phyloP scores from a whole-genome alignment of 1,284 basidiomycete genomes.

The Coniferiporia sulphurascens region DNA sequence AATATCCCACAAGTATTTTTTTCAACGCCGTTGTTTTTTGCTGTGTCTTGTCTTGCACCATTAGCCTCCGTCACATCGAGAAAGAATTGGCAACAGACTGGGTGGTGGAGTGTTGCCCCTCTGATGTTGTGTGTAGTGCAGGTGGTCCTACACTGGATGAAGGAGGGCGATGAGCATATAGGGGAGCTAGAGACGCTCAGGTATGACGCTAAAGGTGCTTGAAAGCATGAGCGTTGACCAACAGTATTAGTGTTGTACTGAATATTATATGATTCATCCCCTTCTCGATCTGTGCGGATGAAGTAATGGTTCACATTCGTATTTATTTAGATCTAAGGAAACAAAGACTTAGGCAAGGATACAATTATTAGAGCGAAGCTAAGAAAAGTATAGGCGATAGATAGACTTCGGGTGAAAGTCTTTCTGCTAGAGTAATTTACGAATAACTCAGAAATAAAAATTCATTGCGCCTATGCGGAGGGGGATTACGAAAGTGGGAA shows the following conservation, averaged over 20 bases:
- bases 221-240: neutral
- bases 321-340: neutral
- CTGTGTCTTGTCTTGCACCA: neutral
- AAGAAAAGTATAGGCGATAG: neutral
- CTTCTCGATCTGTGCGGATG: neutral
- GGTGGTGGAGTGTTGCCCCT: constrained; percentile 11
- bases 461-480: neutral
- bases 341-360: neutral
- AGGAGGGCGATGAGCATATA: constrained; percentile 1
- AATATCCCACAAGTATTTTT: neutral
- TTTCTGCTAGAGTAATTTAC: neutral
- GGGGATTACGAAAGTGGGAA: neutral
- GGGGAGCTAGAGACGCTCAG: constrained; percentile 11
- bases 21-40: neutral
- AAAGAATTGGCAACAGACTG: constrained; percentile 10
- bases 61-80: constrained; percentile 6
- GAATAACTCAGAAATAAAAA: constrained; percentile 13
- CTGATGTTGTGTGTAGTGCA: constrained; percentile 1
- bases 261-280: neutral
- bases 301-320: neutral
- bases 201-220: constrained; percentile 17
- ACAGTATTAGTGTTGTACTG: neutral
- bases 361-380: neutral
- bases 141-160: constrained; percentile 1
- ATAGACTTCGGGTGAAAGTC: neutral